Percentiles rank a stretch among this genome's conserved stretches.
Evolutionary conservation across 2,329 filamentous ascomycete genomes (phyloP).

Genomic region (Xylaria sp.): DNA sequence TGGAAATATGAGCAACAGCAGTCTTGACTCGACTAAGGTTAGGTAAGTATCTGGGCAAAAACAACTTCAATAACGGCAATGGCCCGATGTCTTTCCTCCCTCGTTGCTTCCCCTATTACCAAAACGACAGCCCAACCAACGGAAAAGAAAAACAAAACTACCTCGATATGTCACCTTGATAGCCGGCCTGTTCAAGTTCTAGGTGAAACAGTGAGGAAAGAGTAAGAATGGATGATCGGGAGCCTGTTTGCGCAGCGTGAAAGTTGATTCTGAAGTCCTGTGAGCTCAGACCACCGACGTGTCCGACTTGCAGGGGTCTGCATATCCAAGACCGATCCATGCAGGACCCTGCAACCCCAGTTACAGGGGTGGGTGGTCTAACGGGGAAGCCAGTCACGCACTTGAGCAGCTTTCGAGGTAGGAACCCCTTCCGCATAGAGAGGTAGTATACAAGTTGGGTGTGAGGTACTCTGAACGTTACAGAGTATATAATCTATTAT

Average conservation of each 20-base stretch:
- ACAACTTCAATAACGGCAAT: background rate
- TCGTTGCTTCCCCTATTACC: background rate
- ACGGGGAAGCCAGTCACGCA: too few relatives aligned
- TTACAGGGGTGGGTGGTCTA: too few relatives aligned
- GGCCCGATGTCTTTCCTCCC: background rate
- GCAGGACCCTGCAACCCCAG: too few relatives aligned
- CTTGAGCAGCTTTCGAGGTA: too few relatives aligned
- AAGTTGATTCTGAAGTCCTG: background rate
- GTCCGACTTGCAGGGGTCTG: background rate
- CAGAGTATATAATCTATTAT: too few relatives aligned
- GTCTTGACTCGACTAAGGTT: background rate
- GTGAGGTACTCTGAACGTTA: too few relatives aligned
- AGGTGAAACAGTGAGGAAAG: background rate
- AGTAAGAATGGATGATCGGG: background rate
- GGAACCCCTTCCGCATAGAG: too few relatives aligned
- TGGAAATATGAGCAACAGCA: background rate
- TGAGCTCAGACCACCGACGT: conserved; percentile 8
- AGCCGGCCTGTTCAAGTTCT: background rate
- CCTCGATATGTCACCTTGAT: background rate
- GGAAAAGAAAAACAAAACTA: background rate
- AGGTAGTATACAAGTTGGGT: too few relatives aligned
- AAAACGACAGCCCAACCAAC: background rate
- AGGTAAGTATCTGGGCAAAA: background rate
- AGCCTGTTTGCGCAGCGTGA: background rate
- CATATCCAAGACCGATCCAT: background rate